Evolutionary conservation across 2,329 filamentous ascomycete genomes (phyloP).

Genomic region (Alternaria longipes): DNA sequence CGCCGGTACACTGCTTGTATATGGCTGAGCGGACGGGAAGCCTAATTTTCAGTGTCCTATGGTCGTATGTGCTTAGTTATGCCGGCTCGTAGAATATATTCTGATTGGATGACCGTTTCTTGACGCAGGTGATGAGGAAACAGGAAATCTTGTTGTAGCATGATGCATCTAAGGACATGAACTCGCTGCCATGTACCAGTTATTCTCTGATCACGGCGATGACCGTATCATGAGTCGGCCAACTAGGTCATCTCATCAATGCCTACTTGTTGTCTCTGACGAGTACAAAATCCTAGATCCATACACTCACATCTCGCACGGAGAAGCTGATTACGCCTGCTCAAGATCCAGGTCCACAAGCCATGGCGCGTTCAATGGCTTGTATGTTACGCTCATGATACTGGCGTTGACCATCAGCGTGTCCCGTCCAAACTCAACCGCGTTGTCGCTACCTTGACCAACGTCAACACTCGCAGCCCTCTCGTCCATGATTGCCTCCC

Average conservation of each 20-base stretch:
- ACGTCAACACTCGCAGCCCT: constrained; percentile 45
- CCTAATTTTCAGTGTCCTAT: too few relatives aligned
- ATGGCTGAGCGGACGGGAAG: too few relatives aligned
- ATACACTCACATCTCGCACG: background rate
- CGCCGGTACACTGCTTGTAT: too few relatives aligned
- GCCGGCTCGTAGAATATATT: background rate
- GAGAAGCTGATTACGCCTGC: constrained; percentile 13
- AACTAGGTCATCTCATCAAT: background rate
- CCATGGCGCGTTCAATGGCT: constrained; percentile 63
- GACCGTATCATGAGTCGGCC: background rate
- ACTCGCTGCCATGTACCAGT: too few relatives aligned
- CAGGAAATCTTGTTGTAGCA: background rate
- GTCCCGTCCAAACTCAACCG: constrained; percentile 58
- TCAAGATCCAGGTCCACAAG: constrained; percentile 62
- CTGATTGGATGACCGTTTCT: background rate
- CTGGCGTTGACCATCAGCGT: constrained; percentile 68
- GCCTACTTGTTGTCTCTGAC: background rate
- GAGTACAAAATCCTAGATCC: too few relatives aligned
- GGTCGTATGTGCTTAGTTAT: background rate
- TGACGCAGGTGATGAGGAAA: background rate
- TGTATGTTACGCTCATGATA: constrained; percentile 62
- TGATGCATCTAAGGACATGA: background rate
- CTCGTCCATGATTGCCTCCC: constrained; percentile 28
- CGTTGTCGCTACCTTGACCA: constrained; percentile 32
- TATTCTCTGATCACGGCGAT: background rate